Evolutionary conservation across 768 basidiomycete species (phyloP), one percentile per base, ranked within the genome.

Genomic region (Amanita molliuscula): DNA sequence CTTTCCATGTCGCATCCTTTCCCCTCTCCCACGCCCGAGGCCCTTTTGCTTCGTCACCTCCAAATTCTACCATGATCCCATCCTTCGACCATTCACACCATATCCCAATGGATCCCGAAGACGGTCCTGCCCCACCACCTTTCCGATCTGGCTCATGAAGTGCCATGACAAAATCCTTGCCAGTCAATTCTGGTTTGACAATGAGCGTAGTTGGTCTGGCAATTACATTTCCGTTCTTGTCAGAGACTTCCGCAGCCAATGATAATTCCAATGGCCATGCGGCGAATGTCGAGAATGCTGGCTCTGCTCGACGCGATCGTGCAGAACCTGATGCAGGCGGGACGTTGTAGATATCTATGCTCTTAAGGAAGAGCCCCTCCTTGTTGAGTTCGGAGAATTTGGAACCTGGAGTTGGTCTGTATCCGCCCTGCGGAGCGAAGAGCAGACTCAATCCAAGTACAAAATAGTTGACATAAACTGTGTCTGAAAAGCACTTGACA

Each of bases 41-140:
- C 1, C 89, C 88, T 51, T 75, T 76, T 10, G 84, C 81, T 53
- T 87, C 79, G 43, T 78, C 76, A 1, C 87, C 88, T 0, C 85
- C 88, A 61, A 89, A 88, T 58, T 92, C 89, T 10, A 89, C 76
- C 87, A 92, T 88, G 31, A 92, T 61, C 2, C 88, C 89, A 53
- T 83, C 76, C 56, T 69, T 75, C 23, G 79, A 73, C 93, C 92
- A 96, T 65, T 96, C 91, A 55, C 91, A 87, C 89, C 91, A 96
- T 56, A 95, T 90, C 25, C 83, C 84, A 56, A 95, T 87, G 28
- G 85, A 89, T 34, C 88, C 87, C 2, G 81, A 79, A 18, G 83
- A 84, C 10, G 89, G 88, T 0, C 89, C 89, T 7, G 80, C 70
- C 1, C 94, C 93, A 18, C 93, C 92, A 6, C 94, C 94, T 62